These are phyloP conservation scores for Dipodascus albidus DNA, from an alignment of 805 yeast genomes.

Conservation along the genomic window DNA sequence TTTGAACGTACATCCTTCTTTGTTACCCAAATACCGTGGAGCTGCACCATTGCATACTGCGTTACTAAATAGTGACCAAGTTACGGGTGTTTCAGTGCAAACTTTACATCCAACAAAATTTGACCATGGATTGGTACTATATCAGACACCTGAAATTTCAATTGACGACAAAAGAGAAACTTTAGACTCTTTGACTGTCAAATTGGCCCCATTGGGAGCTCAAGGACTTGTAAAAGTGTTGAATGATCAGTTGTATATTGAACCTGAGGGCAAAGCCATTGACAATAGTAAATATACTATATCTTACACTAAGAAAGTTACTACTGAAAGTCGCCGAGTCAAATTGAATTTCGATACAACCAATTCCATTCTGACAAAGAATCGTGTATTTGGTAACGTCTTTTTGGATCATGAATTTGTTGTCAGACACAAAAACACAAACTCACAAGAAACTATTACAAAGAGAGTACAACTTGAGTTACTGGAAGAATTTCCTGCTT, in stretches of 20 bases:
- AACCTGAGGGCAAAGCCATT: background rate
- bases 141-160: background rate
- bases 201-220: background rate
- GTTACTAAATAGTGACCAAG: constrained; percentile 45
- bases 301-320: background rate
- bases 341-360: background rate
- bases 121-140: constrained; percentile 47
- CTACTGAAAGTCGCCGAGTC: background rate
- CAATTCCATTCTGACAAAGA: background rate
- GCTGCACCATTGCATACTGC: constrained; percentile 85
- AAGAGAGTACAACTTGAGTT: background rate
- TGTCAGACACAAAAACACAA: background rate
- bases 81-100: constrained; percentile 82
- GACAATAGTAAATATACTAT: background rate
- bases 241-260: background rate
- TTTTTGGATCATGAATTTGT: background rate
- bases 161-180: background rate
- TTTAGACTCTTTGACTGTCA: background rate
- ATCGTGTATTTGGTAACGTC: background rate
- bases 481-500: background rate
- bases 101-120: constrained; percentile 81
- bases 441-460: background rate
- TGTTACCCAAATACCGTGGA: constrained; percentile 72
- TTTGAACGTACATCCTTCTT: constrained; percentile 84
- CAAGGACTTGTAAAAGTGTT: background rate